Conservation (phyloP, 306 rosid species). For the Morella rubra region DNA sequence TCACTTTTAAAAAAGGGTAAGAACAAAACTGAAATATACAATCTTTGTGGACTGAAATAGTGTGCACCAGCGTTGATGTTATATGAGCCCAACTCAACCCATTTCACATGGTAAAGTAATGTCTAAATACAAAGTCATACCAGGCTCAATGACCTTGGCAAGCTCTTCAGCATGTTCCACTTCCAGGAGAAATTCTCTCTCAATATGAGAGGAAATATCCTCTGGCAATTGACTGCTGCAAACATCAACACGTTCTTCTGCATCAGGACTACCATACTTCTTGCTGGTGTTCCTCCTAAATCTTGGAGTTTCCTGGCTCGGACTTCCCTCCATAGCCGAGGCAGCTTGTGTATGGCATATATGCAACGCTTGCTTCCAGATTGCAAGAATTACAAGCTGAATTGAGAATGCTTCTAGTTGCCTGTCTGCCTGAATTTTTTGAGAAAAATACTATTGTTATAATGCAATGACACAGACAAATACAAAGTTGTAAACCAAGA, state of each 20-base stretch:
- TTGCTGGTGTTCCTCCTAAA: constrained; percentile 63
- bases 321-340: constrained; percentile 98
- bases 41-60: background rate
- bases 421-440: constrained; percentile 63
- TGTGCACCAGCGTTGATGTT: constrained; percentile 11
- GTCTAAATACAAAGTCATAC: constrained; percentile 42
- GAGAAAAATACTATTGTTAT: background rate
- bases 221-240: constrained; percentile 49
- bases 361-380: constrained; percentile 96
- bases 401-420: constrained; percentile 91
- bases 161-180: constrained; percentile 88
- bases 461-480: background rate
- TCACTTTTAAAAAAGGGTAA: constrained; percentile 2
- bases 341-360: constrained; percentile 99
- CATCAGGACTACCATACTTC: constrained; percentile 52
- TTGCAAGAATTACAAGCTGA: constrained; percentile 96
- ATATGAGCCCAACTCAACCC: background rate
- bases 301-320: constrained; percentile 70
- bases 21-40: background rate
- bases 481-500: constrained; percentile 8
- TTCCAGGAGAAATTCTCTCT: constrained; percentile 80
- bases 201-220: constrained; percentile 66
- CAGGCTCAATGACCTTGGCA: constrained; percentile 83
- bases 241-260: constrained; percentile 52
- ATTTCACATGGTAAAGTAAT: background rate